Evolutionary conservation across 768 basidiomycete species (phyloP), one percentile per base, ranked within the genome.

Genomic region (Pulveroboletus sp.): DNA sequence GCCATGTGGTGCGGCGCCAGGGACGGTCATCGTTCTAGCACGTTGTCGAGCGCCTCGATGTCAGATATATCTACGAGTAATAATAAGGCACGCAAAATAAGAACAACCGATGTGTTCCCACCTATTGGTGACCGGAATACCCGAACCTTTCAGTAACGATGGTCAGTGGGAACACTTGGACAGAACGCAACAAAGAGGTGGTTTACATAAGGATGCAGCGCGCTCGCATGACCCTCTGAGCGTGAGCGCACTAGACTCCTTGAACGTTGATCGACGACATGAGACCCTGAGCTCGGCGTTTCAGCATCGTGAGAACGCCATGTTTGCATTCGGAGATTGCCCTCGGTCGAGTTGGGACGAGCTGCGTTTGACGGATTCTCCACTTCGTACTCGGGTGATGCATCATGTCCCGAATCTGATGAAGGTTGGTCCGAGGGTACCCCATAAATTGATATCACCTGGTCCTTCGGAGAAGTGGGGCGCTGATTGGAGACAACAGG

Each of bases 351-450:
- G 42, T 60, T 47, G 8, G 51, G 41, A 1, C 17, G 53, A 3
- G 44, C 33, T 31, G 53, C 30, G 13, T 58, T 53, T 7, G 56
- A 43, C 7, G 56, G 53, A 39, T 66, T 62, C 11, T 73, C 75
- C 5, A 60, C 59, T 36, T 78, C 74, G 44, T 73, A 73, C n/a
- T 69, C 69, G 9, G 73, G 70, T 1, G 68, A 71, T 31, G 69
- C 57, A 36, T 68, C 70, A 27, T 66, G 65, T 21, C 51, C 60
- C 8, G 58, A 62, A 8, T 49, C 46, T n/a, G 54, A 48, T 2
- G 68, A 64, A 44, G 54, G 45, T 44, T 49, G 54, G 26, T 40
- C 33, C 30, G 63, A 56, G 38, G 56, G 35, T 15, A 41, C 8
- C 11, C 49, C 67, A 50, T 63, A 63, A 18, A 64, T 49, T 33